Conservation (phyloP, 345 rosid species). For the Gynandropsis gynandra region DNA sequence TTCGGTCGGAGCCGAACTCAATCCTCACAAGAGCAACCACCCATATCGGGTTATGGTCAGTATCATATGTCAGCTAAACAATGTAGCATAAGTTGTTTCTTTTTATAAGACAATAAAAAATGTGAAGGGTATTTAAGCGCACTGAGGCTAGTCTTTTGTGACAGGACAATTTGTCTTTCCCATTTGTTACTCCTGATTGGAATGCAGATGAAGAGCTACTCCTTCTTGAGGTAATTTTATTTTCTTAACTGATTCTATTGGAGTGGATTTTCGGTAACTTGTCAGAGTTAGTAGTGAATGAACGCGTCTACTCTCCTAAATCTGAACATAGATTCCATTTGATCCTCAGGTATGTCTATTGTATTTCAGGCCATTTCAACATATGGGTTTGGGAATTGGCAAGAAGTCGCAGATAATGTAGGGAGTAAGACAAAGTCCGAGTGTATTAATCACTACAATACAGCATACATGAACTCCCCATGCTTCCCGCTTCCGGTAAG, state of each 20-base stretch:
- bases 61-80: conserved; percentile 7
- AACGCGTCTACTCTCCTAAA: not conserved
- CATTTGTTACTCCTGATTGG: conserved; percentile 84
- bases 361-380: conserved; percentile 80
- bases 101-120: not conserved
- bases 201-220: conserved; percentile 92
- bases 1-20: conserved; percentile 73
- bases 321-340: conserved; percentile 23
- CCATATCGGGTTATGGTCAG: conserved; percentile 87
- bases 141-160: conserved; percentile 14
- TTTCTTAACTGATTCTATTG: conserved; percentile 1
- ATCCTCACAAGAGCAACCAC: conserved; percentile 70
- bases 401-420: conserved; percentile 83
- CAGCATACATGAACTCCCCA: conserved; percentile 74
- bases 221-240: conserved; percentile 69
- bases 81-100: no score
- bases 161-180: conserved; percentile 92
- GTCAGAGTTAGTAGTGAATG: no score
- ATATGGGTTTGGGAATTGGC: conserved; percentile 96
- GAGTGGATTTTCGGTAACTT: not conserved
- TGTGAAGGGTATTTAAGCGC: not conserved
- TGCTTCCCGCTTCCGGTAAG: conserved; percentile 88
- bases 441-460: conserved; percentile 67
- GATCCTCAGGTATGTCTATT: conserved; percentile 21
- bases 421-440: conserved; percentile 74